A percentile compares a stretch with the other conserved stretches of the same genome.
Conservation (phyloP, 2,329 filamentous ascomycete species). For the Trichoderma sp. region DNA sequence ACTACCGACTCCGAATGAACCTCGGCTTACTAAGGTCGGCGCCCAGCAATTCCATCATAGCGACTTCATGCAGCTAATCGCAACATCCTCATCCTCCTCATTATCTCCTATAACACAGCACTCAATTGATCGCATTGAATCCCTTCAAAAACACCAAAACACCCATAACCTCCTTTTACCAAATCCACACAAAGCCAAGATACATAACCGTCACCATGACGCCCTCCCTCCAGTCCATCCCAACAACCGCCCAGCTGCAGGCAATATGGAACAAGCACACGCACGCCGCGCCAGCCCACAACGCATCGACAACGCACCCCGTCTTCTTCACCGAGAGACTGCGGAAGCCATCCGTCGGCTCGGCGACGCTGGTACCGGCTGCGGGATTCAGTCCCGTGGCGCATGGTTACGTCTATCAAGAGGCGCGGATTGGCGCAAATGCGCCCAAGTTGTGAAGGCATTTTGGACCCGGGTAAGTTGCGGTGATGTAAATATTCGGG, state of each 20-base stretch:
- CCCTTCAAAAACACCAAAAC: too few species aligned
- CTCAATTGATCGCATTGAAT: background rate
- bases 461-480: background rate
- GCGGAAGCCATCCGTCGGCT: slow-evolving; percentile 52
- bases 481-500: background rate
- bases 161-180: too few species aligned
- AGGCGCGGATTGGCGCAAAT: slow-evolving; percentile 34
- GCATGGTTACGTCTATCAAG: slow-evolving; percentile 60
- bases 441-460: slow-evolving; percentile 39
- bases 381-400: slow-evolving; percentile 50
- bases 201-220: background rate
- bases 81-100: background rate
- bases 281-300: slow-evolving; percentile 37
- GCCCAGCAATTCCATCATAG: slow-evolving; percentile 10
- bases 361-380: too few species aligned
- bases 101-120: background rate
- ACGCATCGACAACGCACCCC: slow-evolving; percentile 64
- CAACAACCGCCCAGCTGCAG: slow-evolving; percentile 24
- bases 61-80: slow-evolving; percentile 7
- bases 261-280: slow-evolving; percentile 30
- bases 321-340: slow-evolving; percentile 72
- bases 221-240: background rate
- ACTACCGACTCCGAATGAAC: background rate
- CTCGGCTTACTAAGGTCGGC: slow-evolving; percentile 22
- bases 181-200: too few species aligned